A percentile compares a stretch with the other conserved stretches of the same genome.
phyloP scores from a whole-genome alignment of 768 basidiomycete species.

The Hebeloma cylindrosporum region DNA sequence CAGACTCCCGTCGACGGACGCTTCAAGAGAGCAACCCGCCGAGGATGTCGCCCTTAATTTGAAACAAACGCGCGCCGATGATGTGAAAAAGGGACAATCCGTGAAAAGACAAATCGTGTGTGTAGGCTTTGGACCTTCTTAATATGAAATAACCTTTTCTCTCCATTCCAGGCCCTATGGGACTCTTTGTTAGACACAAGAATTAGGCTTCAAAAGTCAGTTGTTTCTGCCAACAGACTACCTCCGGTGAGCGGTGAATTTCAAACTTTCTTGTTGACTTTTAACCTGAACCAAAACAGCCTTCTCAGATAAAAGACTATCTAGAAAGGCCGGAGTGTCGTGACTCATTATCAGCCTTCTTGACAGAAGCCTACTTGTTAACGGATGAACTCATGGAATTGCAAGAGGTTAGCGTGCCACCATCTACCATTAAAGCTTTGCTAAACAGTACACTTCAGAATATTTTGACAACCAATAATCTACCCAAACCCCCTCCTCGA shows the following conservation, averaged over 20 bases:
- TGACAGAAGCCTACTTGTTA: constrained; percentile 59
- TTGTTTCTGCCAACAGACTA: constrained; percentile 61
- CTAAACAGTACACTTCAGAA: constrained; percentile 31
- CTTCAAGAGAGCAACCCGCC: constrained; percentile 12
- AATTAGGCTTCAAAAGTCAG: constrained; percentile 86
- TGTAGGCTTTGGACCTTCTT: constrained; percentile 8
- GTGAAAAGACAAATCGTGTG: constrained; percentile 82
- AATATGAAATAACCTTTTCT: too few relatives aligned
- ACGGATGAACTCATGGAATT: constrained; percentile 68
- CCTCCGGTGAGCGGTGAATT: constrained; percentile 49
- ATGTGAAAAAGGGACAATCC: constrained; percentile 80
- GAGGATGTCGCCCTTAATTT: constrained; percentile 54
- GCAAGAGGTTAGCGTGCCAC: constrained; percentile 52
- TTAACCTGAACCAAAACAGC: constrained; percentile 28
- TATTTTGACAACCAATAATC: constrained; percentile 48
- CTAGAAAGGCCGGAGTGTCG: constrained; percentile 40
- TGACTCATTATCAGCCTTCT: constrained; percentile 48
- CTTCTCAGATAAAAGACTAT: constrained; percentile 35
- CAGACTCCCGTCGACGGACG: constrained; percentile 5
- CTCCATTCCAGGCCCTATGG: constrained; percentile 64
- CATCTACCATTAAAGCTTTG: not conserved
- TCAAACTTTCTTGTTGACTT: constrained; percentile 1
- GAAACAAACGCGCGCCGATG: constrained; percentile 61
- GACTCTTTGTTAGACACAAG: constrained; percentile 87
- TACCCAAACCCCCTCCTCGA: constrained; percentile 46